Percentiles rank a stretch among this genome's conserved stretches.
These are phyloP conservation scores for Kuraishia floccosa DNA, from an alignment of 805 yeast species.

Conservation along the genomic window DNA sequence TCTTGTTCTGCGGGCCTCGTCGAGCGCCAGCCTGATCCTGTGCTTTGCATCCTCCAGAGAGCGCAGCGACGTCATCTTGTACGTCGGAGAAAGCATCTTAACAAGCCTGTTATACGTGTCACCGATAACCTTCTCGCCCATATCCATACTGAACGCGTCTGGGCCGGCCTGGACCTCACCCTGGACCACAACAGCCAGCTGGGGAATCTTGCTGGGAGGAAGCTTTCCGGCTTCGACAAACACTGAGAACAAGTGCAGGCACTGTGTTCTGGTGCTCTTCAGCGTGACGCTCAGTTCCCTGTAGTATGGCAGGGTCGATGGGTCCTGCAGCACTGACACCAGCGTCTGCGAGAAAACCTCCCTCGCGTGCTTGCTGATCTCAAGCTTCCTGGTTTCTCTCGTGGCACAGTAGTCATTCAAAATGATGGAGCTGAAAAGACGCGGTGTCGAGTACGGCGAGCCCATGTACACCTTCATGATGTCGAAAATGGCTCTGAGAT, in stretches of 20 bases:
- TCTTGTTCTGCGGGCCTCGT: conserved; percentile 49
- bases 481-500: conserved; percentile 25
- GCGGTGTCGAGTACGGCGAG: conserved; percentile 71
- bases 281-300: conserved; percentile 83
- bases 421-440: conserved; percentile 57
- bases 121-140: conserved; percentile 58
- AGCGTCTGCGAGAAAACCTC: conserved; percentile 10
- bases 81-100: conserved; percentile 51
- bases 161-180: conserved; percentile 94
- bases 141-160: conserved; percentile 74
- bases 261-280: conserved; percentile 77
- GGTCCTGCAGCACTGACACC: conserved; percentile 25
- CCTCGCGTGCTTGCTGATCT: conserved; percentile 6
- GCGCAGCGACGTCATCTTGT: conserved; percentile 59
- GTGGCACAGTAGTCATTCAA: conserved; percentile 54
- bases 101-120: conserved; percentile 59
- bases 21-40: conserved; percentile 53
- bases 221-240: conserved; percentile 71
- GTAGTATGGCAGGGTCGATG: conserved; percentile 39
- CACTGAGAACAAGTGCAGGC: conserved; percentile 69
- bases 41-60: conserved; percentile 71
- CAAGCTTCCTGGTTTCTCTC: conserved; percentile 6
- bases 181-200: conserved; percentile 79
- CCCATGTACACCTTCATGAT: conserved; percentile 29
- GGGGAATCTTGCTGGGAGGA: conserved; percentile 62